Evolutionary conservation across 179 eudicot species (phyloP).

Genomic region (Silene noctiflora): DNA sequence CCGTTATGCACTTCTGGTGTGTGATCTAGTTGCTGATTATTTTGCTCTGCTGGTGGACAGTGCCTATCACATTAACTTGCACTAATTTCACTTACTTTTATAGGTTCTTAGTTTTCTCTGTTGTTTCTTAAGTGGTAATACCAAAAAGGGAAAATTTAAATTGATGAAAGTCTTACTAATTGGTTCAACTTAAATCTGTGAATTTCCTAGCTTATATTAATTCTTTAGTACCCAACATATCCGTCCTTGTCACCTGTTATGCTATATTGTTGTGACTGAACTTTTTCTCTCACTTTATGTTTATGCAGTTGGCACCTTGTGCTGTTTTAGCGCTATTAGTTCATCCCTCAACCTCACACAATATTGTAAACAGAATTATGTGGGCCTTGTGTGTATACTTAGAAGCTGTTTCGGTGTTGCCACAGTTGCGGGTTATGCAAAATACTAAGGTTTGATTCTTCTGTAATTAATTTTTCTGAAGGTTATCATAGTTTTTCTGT

Average conservation of each 20-base stretch:
- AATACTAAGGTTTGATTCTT: neutral
- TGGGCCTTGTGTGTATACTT: conserved; percentile 81
- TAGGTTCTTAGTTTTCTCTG: too few species aligned
- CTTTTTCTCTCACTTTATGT: too few species aligned
- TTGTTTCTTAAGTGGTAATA: neutral
- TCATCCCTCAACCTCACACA: conserved; percentile 52
- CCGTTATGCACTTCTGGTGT: too few species aligned
- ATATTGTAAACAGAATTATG: conserved; percentile 47
- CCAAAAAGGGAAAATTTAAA: neutral
- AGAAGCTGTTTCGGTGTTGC: conserved; percentile 77
- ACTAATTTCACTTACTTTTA: too few species aligned
- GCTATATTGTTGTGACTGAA: neutral
- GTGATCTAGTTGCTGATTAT: too few species aligned
- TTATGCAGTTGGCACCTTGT: too few species aligned
- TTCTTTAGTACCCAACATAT: neutral
- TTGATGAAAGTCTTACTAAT: neutral
- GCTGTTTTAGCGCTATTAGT: too few species aligned
- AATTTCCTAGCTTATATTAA: neutral
- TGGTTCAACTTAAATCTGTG: neutral
- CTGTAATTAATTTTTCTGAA: neutral
- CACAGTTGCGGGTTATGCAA: conserved; percentile 52
- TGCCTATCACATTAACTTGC: too few species aligned
- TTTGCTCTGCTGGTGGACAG: too few species aligned
- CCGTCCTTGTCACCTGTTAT: neutral
- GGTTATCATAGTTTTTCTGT: neutral